phyloP scores from a whole-genome alignment of 2,329 filamentous ascomycete species.

The Scedosporium apiospermum region DNA sequence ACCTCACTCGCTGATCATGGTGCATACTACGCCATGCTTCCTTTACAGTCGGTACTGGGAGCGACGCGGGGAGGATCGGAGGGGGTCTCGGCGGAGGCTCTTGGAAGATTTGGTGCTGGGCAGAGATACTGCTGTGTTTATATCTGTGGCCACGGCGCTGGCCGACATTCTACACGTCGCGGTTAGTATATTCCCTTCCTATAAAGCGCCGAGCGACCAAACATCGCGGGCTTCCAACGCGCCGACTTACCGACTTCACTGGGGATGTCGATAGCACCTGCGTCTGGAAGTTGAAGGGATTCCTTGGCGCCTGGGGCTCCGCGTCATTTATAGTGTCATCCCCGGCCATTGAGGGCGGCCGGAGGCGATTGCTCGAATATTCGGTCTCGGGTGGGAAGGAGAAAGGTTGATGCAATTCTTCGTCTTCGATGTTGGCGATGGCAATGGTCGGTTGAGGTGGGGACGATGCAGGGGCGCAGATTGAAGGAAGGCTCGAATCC shows the following conservation, averaged over 20 bases:
- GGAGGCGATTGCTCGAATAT: slow-evolving; percentile 11
- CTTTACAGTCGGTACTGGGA: slow-evolving; percentile 80
- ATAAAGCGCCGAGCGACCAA: not conserved
- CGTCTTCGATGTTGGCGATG: slow-evolving; percentile 11
- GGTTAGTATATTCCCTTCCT: not conserved
- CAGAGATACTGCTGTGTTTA: slow-evolving; percentile 88
- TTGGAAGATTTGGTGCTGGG: slow-evolving; percentile 87
- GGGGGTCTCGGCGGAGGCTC: slow-evolving; percentile 81
- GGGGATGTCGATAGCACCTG: slow-evolving; percentile 65
- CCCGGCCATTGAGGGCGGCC: slow-evolving; percentile 25
- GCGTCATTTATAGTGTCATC: slow-evolving; percentile 15
- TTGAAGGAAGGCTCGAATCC: not conserved
- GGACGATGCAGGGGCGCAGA: slow-evolving; percentile 26
- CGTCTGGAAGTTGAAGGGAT: slow-evolving; percentile 93
- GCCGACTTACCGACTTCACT: slow-evolving; percentile 59
- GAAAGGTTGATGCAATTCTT: not conserved
- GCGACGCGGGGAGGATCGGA: slow-evolving; percentile 78
- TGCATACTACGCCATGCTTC: slow-evolving; percentile 91
- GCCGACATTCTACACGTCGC: slow-evolving; percentile 60
- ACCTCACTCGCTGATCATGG: slow-evolving; percentile 69
- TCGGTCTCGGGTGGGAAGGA: not conserved
- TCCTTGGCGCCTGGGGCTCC: slow-evolving; percentile 4
- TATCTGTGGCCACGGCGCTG: slow-evolving; percentile 94
- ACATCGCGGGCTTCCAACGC: not conserved
- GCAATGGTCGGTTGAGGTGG: slow-evolving; percentile 36